These are phyloP conservation scores for Triticum aestivum DNA, from an alignment of 176 grass and related monocot genomes.

Conservation along the genomic window DNA sequence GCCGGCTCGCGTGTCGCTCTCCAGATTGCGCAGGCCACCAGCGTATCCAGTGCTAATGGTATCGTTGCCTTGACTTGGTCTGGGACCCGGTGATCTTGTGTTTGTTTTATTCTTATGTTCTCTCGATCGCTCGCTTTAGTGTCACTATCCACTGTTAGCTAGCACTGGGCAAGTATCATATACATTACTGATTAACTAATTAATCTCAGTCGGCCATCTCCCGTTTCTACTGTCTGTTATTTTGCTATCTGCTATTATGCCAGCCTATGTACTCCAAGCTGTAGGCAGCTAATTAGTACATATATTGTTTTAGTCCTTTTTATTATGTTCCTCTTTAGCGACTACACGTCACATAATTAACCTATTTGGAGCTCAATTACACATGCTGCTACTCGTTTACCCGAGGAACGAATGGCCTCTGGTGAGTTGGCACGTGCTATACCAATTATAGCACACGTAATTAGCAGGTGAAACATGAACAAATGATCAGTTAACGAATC, in stretches of 20 bases:
- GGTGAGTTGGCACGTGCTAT: background rate
- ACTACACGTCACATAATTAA: background rate
- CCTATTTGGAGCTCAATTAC: background rate
- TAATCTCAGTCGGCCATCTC: background rate
- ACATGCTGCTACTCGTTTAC: background rate
- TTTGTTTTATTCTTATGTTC: background rate
- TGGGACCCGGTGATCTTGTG: background rate
- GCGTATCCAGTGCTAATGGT: constrained; percentile 37
- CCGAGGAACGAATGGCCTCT: too few species aligned
- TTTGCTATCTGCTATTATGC: background rate
- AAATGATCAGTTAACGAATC: background rate
- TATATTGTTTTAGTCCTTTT: background rate
- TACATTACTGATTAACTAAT: background rate
- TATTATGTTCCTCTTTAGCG: background rate
- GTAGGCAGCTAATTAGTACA: background rate
- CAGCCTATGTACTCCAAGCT: background rate
- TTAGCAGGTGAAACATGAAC: background rate
- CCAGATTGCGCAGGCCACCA: constrained; percentile 6
- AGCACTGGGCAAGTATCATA: background rate
- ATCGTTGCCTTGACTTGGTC: background rate
- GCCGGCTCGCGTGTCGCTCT: background rate
- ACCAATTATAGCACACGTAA: background rate
- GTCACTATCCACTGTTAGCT: background rate
- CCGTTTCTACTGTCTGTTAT: background rate
- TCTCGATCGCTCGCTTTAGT: background rate